A percentile compares a stretch with the other conserved stretches of the same genome.
phyloP scores from a whole-genome alignment of 2,329 filamentous ascomycete species.

The Neophaeococcomyces mojaviensis region DNA sequence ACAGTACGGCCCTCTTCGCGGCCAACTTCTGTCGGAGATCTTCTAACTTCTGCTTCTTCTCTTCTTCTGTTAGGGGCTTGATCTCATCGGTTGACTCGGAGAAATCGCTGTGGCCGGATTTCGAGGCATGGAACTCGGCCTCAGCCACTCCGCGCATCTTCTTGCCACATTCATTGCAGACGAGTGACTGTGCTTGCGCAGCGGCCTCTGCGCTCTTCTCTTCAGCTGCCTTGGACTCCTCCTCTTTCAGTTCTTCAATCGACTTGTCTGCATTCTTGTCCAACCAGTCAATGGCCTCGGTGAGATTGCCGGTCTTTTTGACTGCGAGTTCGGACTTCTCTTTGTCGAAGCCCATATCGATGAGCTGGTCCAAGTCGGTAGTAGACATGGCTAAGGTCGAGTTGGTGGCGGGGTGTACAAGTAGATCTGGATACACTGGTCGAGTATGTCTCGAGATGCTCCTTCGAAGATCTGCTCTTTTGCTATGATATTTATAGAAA shows the following conservation, averaged over 20 bases:
- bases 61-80: slow-evolving; percentile 79
- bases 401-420: too few relatives aligned
- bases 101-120: slow-evolving; percentile 87
- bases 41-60: slow-evolving; percentile 73
- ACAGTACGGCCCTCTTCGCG: slow-evolving; percentile 62
- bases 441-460: too few relatives aligned
- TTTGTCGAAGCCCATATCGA: slow-evolving; percentile 72
- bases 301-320: slow-evolving; percentile 74
- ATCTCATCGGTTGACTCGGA: slow-evolving; percentile 89
- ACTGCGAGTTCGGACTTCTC: slow-evolving; percentile 75
- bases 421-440: too few relatives aligned
- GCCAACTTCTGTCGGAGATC: slow-evolving; percentile 66
- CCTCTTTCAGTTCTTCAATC: slow-evolving; percentile 67
- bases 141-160: slow-evolving; percentile 73
- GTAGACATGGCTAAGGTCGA: slow-evolving; percentile 15
- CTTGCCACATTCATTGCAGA: slow-evolving; percentile 94
- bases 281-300: slow-evolving; percentile 89
- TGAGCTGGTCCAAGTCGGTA: slow-evolving; percentile 52
- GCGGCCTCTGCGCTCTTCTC: slow-evolving; percentile 59
- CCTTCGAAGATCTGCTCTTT: background rate
- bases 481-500: too few relatives aligned
- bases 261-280: slow-evolving; percentile 84
- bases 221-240: slow-evolving; percentile 49
- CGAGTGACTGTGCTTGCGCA: slow-evolving; percentile 67
- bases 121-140: slow-evolving; percentile 83